These are phyloP conservation scores for Berberis thunbergii DNA, from an alignment of 164 flowering plant genomes.

Conservation along the genomic window DNA sequence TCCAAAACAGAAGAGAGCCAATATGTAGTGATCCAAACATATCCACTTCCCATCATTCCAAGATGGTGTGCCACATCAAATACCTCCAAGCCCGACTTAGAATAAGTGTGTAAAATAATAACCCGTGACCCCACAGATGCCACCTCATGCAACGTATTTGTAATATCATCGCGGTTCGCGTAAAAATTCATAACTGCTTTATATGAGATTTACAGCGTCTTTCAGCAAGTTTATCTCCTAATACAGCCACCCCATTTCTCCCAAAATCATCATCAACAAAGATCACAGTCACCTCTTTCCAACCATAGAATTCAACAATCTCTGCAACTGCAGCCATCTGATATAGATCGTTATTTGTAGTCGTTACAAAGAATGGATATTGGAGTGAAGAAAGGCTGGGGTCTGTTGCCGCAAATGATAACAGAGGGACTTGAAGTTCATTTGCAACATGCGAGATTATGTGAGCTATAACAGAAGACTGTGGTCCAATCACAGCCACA, in stretches of 20 bases:
- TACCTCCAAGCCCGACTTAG: constrained; percentile 41
- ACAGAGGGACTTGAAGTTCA: constrained; percentile 80
- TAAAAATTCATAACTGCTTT: constrained; percentile 38
- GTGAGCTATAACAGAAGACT: constrained; percentile 74
- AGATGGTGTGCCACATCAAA: constrained; percentile 58
- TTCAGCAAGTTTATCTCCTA: constrained; percentile 61
- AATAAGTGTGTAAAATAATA: constrained; percentile 55
- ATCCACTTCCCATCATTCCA: constrained; percentile 75
- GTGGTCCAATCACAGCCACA: constrained; percentile 83
- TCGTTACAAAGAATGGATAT: constrained; percentile 70
- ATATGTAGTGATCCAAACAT: constrained; percentile 89
- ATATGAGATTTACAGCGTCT: constrained; percentile 61
- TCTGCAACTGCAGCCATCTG: constrained; percentile 90
- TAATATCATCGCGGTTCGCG: constrained; percentile 23
- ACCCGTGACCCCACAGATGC: constrained; percentile 63
- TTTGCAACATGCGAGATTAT: constrained; percentile 56
- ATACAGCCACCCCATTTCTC: constrained; percentile 60
- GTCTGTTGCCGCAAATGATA: constrained; percentile 87
- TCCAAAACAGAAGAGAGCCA: constrained; percentile 76
- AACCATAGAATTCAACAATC: constrained; percentile 55
- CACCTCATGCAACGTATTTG: constrained; percentile 52
- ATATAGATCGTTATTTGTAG: constrained; percentile 61
- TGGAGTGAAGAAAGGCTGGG: constrained; percentile 74
- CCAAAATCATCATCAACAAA: constrained; percentile 76
- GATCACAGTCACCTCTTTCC: constrained; percentile 69